Conservation (phyloP, 2,329 filamentous ascomycete genomes). For the Zasmidium angulare region DNA sequence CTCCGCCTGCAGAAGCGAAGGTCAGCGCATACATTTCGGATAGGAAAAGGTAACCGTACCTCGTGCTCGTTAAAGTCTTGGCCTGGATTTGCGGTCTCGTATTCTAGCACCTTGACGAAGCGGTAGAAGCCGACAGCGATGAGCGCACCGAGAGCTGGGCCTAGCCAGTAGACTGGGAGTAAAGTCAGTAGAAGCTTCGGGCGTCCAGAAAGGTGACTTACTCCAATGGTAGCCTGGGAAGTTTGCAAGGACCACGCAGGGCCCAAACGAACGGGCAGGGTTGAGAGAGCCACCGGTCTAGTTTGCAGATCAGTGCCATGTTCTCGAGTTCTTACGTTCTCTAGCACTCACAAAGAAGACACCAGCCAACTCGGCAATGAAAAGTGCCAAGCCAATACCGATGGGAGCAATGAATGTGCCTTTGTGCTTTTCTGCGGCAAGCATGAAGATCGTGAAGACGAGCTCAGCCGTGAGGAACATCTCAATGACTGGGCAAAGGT, state of each 20-base stretch:
- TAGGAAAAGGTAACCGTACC: no score
- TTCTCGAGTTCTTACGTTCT: not conserved
- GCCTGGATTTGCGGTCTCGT: conserved; percentile 52
- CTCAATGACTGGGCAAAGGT: conserved; percentile 40
- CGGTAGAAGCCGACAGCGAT: conserved; percentile 51
- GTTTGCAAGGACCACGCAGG: conserved; percentile 43
- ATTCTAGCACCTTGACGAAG: conserved; percentile 50
- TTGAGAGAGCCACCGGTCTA: conserved; percentile 42
- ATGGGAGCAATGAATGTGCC: conserved; percentile 42
- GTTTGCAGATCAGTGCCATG: not conserved
- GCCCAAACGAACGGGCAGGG: conserved; percentile 51
- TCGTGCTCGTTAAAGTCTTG: conserved; percentile 48
- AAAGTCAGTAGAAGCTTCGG: no score
- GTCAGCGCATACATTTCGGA: no score
- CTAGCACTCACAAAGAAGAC: conserved; percentile 44
- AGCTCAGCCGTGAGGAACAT: conserved; percentile 53
- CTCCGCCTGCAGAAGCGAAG: no score
- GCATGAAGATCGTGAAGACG: conserved; percentile 51
- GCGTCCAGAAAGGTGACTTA: no score
- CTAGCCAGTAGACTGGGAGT: no score
- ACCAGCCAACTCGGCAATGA: conserved; percentile 47
- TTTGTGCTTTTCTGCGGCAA: conserved; percentile 45
- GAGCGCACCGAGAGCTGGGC: conserved; percentile 46
- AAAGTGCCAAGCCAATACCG: conserved; percentile 43
- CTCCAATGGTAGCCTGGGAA: conserved; percentile 52